Evolutionary conservation across 495 filamentous ascomycete genomes (phyloP), one percentile per base, ranked within the genome.

Genomic region (Lichenothelia convexa): DNA sequence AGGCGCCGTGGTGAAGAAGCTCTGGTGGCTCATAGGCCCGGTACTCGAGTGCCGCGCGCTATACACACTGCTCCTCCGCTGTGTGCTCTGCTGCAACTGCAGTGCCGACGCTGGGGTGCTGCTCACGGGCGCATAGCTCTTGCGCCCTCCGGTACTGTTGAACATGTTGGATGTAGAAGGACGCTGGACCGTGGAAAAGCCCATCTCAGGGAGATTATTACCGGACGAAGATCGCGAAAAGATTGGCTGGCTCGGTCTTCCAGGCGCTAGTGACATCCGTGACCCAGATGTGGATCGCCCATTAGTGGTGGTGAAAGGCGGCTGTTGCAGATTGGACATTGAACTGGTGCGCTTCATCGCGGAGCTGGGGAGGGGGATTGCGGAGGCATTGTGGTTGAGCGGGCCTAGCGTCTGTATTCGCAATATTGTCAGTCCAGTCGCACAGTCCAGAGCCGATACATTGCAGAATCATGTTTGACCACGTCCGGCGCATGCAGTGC

Each of bases 301-400:
- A 55, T 86, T 72, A 54, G 73, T 73, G 23, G 69, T 63, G n/a
- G 72, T 70, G 54, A 67, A 72, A 23, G 67, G 66, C 27, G 67
- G 59, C 49, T 73, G 74, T 49, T 74, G 69, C 44, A 67, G 60
- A 43, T 68, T 70, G 36, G 73, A 73, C 32, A 75, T 76, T n/a
- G 82, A 86, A 46, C 73, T 92, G 5, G 82, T 80, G 52, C 89
- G 81, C 59, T 94, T 94, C 63, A 95, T 68, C 18, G 89, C 81
- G n/a, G 89, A 94, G n/a, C 78, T 63, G 4, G 85, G 84, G 55
- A 84, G 80, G 4, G 86, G 85, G 37, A 93, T 78, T n/a, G 71
- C 63, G 26, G 78, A 75, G 49, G 38, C 36, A 42, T 77, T 87
- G 55, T 73, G 70, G 50, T 73, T 80, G 48, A 86, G 67, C 46